Evolutionary conservation across 495 filamentous ascomycete genomes (phyloP).

Genomic region (Physcia stellaris): DNA sequence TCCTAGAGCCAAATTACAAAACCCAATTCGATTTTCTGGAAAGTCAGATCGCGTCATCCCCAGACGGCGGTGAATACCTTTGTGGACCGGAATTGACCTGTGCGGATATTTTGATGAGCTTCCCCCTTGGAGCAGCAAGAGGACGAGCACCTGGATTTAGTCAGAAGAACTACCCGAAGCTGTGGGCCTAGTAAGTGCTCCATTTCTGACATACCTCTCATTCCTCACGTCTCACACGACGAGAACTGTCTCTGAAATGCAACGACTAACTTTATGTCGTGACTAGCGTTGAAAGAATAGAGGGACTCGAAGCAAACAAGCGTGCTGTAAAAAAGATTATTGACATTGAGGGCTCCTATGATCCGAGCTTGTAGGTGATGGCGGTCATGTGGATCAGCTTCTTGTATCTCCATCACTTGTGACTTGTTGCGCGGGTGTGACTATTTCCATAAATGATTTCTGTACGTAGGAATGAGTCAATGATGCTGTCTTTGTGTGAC

Average conservation of each 20-base stretch:
- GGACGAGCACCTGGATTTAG: slow-evolving; percentile 26
- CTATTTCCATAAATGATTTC: no score
- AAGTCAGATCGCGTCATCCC: slow-evolving; percentile 49
- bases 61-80: slow-evolving; percentile 49
- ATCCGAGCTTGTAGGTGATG: slow-evolving; percentile 6
- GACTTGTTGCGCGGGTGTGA: no score
- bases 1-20: slow-evolving; percentile 49
- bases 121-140: slow-evolving; percentile 47
- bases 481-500: no score
- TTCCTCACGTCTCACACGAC: no score
- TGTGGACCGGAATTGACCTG: slow-evolving; percentile 60
- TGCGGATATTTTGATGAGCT: slow-evolving; percentile 72
- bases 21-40: slow-evolving; percentile 62
- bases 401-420: no score
- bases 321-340: slow-evolving; percentile 45
- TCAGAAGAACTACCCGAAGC: slow-evolving; percentile 43
- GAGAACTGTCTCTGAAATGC: no score
- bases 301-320: slow-evolving; percentile 49
- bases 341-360: slow-evolving; percentile 36
- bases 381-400: no score
- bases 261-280: no score
- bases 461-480: no score
- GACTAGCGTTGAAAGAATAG: slow-evolving; percentile 44
- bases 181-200: slow-evolving; percentile 55
- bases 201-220: no score